Percentiles rank a stretch among this genome's conserved stretches.
phyloP scores from a whole-genome alignment of 208 protist species.

The Acanthamoeba divionensis region DNA sequence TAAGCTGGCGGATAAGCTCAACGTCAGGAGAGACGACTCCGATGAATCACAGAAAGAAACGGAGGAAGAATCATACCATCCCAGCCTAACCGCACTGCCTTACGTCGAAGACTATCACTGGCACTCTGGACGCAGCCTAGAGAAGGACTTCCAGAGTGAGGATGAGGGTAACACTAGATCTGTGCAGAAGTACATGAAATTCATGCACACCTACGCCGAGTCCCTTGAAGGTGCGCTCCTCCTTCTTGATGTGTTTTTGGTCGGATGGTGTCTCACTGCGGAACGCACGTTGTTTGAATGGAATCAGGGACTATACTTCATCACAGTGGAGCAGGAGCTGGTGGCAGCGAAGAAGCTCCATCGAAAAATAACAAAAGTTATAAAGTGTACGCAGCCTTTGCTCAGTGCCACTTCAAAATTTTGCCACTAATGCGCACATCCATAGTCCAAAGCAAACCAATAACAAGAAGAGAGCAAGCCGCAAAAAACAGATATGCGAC shows the following conservation, averaged over 20 bases:
- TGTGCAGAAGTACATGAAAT: slow-evolving; percentile 9
- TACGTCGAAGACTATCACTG: not conserved
- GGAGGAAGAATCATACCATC: not conserved
- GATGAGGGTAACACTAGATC: not conserved
- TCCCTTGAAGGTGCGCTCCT: not conserved
- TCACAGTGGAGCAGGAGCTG: not conserved
- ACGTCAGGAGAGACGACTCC: not conserved
- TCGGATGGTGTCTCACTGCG: not conserved
- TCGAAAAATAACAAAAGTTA: not conserved
- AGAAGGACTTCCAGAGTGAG: not conserved
- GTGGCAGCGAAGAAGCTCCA: not conserved
- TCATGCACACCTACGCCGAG: slow-evolving; percentile 23
- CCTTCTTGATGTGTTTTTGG: not conserved
- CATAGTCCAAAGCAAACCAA: not conserved
- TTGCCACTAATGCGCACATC: not conserved
- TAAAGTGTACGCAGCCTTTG: not conserved
- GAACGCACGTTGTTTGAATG: not conserved
- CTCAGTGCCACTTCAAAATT: no score
- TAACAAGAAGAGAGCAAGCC: not conserved
- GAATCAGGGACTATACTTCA: not conserved
- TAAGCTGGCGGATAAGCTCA: not conserved
- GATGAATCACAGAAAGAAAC: not conserved
- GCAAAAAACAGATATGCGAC: not conserved
- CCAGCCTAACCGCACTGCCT: not conserved
- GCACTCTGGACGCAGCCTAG: not conserved